phyloP scores from a whole-genome alignment of 129 eudicot genomes.

The Ambrosia artemisiifolia region DNA sequence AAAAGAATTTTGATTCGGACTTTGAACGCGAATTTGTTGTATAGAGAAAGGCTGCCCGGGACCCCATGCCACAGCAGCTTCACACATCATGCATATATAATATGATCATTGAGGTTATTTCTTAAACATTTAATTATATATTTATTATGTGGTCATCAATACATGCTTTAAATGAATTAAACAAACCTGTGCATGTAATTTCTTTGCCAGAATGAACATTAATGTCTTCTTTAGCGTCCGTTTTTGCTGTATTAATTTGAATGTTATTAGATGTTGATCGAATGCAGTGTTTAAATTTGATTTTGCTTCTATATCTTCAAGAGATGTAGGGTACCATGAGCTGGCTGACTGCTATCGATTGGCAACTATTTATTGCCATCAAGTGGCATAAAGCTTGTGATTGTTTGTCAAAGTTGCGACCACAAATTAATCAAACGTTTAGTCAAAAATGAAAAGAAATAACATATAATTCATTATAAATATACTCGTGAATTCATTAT shows the following conservation, averaged over 20 bases:
- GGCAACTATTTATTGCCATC: background rate
- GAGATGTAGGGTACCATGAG: background rate
- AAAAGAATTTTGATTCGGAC: constrained; percentile 60
- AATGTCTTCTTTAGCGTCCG: background rate
- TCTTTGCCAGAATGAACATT: constrained; percentile 2
- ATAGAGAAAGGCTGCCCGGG: constrained; percentile 52
- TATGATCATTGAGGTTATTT: background rate
- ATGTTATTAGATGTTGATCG: background rate
- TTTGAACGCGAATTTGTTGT: constrained; percentile 56
- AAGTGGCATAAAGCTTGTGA: background rate
- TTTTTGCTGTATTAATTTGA: background rate
- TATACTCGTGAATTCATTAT: too few species aligned
- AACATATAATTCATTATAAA: too few species aligned
- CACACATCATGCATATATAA: background rate
- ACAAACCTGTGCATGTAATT: constrained; percentile 24
- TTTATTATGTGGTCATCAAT: background rate
- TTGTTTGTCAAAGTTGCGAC: too few species aligned
- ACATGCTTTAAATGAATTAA: background rate
- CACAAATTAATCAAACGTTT: background rate
- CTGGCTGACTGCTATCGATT: background rate
- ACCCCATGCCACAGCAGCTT: constrained; percentile 71
- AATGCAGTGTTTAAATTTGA: background rate
- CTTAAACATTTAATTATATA: too few species aligned
- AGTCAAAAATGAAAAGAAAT: too few species aligned
- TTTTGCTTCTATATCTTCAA: background rate